Percentiles rank a stretch among this genome's conserved stretches.
These are phyloP conservation scores for Rhodotorula sp. DNA, from an alignment of 1,284 basidiomycete species.

Conservation along the genomic window DNA sequence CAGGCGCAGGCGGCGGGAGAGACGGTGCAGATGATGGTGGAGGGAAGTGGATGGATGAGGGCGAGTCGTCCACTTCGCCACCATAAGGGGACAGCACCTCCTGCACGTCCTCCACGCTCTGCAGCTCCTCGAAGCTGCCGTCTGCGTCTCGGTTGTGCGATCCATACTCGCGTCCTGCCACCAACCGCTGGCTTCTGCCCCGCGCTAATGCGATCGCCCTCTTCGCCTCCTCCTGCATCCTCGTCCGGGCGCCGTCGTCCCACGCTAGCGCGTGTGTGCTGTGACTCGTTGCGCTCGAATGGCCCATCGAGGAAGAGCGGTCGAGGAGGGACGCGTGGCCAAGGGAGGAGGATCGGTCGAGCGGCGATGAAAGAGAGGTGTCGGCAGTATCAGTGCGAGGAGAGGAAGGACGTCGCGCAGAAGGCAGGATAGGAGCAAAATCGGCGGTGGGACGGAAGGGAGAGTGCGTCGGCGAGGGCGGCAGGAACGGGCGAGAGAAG, in stretches of 20 bases:
- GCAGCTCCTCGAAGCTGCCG: slow-evolving; percentile 2
- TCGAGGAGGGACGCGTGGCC: slow-evolving; percentile 21
- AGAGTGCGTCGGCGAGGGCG: background rate
- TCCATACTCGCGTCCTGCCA: background rate
- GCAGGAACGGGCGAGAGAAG: slow-evolving; percentile 33
- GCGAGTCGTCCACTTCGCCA: background rate
- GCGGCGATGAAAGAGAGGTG: slow-evolving; percentile 5
- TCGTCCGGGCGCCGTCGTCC: slow-evolving; percentile 22
- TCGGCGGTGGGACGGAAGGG: background rate
- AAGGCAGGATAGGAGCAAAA: background rate
- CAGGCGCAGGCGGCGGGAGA: background rate
- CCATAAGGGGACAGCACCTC: background rate
- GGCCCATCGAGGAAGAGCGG: slow-evolving; percentile 9
- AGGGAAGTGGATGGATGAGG: background rate
- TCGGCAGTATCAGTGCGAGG: slow-evolving; percentile 15
- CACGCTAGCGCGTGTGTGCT: slow-evolving; percentile 26
- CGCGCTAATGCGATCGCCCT: slow-evolving; percentile 12
- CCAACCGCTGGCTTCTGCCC: slow-evolving; percentile 1
- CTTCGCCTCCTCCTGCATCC: slow-evolving; percentile 19
- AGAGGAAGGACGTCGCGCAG: background rate
- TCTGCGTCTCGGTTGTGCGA: background rate
- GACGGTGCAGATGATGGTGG: too few relatives aligned
- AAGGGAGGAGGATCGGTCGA: slow-evolving; percentile 13
- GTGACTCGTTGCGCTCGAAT: slow-evolving; percentile 23
- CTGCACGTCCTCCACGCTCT: background rate